phyloP scores from a whole-genome alignment of 202 grass and related monocot species.

The Alloteropsis angusta region DNA sequence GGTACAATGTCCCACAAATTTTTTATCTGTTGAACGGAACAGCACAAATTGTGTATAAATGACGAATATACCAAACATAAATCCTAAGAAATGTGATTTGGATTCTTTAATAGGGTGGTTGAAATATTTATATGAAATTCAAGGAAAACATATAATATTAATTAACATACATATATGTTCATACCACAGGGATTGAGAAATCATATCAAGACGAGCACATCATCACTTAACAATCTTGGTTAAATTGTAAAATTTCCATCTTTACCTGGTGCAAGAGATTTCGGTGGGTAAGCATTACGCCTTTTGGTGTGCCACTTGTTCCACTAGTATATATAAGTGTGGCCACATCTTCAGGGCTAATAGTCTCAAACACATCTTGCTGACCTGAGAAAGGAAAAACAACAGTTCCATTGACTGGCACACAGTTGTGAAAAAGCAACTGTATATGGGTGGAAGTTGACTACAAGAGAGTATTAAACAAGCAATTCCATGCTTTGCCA shows the following conservation, averaged over 20 bases:
- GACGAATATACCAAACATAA: constrained; percentile 1
- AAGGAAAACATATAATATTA: background rate
- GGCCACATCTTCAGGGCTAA: constrained; percentile 78
- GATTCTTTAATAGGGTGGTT: background rate
- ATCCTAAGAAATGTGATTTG: background rate
- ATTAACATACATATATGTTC: background rate
- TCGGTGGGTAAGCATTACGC: constrained; percentile 87
- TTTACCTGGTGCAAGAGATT: constrained; percentile 94
- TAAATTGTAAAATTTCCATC: background rate
- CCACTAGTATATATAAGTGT: constrained; percentile 97
- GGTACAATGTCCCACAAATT: constrained; percentile 87
- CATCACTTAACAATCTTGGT: constrained; percentile 1
- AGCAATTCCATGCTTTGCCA: background rate
- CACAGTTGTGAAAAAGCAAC: background rate
- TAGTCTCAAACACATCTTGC: constrained; percentile 45
- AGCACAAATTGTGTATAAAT: constrained; percentile 6
- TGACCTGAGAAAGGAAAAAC: constrained; percentile 28
- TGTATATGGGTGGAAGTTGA: constrained; percentile 1
- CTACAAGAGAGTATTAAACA: background rate
- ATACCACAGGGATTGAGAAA: background rate
- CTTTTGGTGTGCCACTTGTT: constrained; percentile 82
- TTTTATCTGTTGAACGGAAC: constrained; percentile 47
- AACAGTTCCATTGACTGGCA: background rate
- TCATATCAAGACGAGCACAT: constrained; percentile 1
- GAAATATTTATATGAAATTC: constrained; percentile 9